phyloP scores from a whole-genome alignment of 1,284 basidiomycete genomes.

The Papiliotrema flavescens region DNA sequence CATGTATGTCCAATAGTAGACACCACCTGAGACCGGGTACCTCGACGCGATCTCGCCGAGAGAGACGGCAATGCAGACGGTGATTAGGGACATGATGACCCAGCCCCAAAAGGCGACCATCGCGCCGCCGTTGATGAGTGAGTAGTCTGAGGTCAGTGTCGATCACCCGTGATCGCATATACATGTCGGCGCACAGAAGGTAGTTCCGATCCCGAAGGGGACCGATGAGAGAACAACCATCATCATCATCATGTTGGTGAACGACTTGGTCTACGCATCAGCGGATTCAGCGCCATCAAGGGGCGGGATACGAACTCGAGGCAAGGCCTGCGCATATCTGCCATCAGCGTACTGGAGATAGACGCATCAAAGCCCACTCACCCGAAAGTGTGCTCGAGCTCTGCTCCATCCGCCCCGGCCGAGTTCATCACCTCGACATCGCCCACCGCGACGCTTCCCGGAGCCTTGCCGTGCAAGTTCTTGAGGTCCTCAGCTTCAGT shows the following conservation, averaged over 20 bases:
- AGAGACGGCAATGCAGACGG: conserved; percentile 48
- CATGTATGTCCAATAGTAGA: conserved; percentile 51
- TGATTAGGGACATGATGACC: conserved; percentile 49
- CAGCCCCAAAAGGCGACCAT: conserved; percentile 42
- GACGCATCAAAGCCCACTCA: conserved; percentile 7
- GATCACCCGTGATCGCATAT: background rate
- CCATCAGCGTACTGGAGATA: background rate
- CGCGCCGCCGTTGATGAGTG: conserved; percentile 34
- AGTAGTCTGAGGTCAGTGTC: conserved; percentile 19
- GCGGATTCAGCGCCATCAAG: background rate
- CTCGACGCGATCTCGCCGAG: conserved; percentile 51
- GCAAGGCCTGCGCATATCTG: conserved; percentile 15
- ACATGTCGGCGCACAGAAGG: conserved; percentile 19
- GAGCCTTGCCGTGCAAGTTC: background rate
- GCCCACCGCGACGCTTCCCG: background rate
- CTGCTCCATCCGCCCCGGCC: background rate
- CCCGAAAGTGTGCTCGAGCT: conserved; percentile 15
- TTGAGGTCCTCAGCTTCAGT: background rate
- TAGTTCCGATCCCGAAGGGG: conserved; percentile 36
- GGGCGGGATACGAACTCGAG: conserved; percentile 9
- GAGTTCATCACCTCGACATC: background rate
- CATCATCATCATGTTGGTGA: conserved; percentile 29
- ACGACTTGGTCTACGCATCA: conserved; percentile 21
- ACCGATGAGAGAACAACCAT: conserved; percentile 34
- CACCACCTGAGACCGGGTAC: conserved; percentile 49